These are phyloP conservation scores for Debaryomyces tyrocola DNA, from an alignment of 805 yeast genomes.

Conservation along the genomic window DNA sequence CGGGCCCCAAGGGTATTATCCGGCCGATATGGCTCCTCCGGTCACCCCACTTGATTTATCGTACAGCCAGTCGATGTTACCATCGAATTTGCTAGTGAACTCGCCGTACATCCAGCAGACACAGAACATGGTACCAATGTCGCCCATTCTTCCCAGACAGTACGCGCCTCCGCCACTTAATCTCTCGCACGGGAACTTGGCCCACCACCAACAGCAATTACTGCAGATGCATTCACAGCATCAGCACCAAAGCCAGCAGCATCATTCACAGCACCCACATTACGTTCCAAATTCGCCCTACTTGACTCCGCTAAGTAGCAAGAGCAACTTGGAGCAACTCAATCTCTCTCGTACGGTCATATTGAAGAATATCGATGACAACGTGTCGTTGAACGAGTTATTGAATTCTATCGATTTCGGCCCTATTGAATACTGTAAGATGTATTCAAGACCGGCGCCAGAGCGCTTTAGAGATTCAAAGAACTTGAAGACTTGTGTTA, in stretches of 20 bases:
- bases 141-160: constrained; percentile 1
- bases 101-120: constrained; percentile 55
- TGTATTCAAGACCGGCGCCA: constrained; percentile 33
- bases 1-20: constrained; percentile 4
- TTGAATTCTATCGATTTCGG: constrained; percentile 53
- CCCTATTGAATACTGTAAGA: constrained; percentile 59
- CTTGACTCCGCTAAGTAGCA: constrained; percentile 12
- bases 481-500: constrained; percentile 28
- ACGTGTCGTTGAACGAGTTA: constrained; percentile 29
- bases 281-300: constrained; percentile 12
- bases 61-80: constrained; percentile 62
- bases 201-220: constrained; percentile 5
- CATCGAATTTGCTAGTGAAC: constrained; percentile 57
- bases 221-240: constrained; percentile 1
- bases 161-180: constrained; percentile 16
- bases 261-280: constrained; percentile 2
- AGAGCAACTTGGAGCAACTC: constrained; percentile 29
- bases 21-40: constrained; percentile 5
- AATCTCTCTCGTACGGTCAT: constrained; percentile 39
- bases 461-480: constrained; percentile 23
- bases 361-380: constrained; percentile 25
- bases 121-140: constrained; percentile 9
- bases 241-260: constrained; percentile 6
- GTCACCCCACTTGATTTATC: constrained; percentile 57
- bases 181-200: background rate